Base-by-base conservation (phyloP, 805 yeast genomes). In the Saccharomyces kudriavzevii region DNA sequence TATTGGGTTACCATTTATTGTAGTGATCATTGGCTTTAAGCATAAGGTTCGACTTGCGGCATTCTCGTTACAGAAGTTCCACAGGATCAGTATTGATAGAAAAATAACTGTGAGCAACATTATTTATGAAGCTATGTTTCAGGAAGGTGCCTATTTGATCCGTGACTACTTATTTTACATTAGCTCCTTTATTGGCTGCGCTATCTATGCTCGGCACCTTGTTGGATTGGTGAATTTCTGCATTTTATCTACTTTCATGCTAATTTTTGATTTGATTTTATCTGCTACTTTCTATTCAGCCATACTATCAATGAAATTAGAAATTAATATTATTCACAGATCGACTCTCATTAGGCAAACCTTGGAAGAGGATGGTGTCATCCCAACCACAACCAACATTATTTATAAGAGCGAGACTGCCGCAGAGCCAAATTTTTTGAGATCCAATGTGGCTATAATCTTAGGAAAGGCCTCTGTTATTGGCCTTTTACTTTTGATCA, bases 1-100 rank as follows among this genome's bases (percentile, higher is more conserved):
- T 54, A 97, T 92, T 72, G 97, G 97, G 25, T 73, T 91, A 48
- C 98, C 98, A 25, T 91, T 91, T 71, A 78, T 91, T 64, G 96
- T 91, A 20, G 90, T 96, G 27, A 85, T 89, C 5, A 83, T 91
- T 65, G 98, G 97, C 1, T 91, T 91, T 72, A 90, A 89, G 66
- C 87, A 88, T 68, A 89, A 91, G 62, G 80, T 88, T 20, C 75
- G 81, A 10, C 77, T 90, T 60, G 85, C 96, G 1, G 72, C 79
- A 22, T 78, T 80, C 47, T 83, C 85, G 20, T 65, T 80, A 63
- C 70, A 72, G 47, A 66, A 70, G 45, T 67, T 63, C 66, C 56
- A 65, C 60, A 61, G 59, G 56, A 60, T 66, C 45, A 72, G 70
- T 31, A 61, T 72, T 28, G 65, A 74, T 43, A 64, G 60, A 30